Evolutionary conservation across 345 rosid species (phyloP), one percentile per base, ranked within the genome.

Genomic region (Erucastrum elatum): DNA sequence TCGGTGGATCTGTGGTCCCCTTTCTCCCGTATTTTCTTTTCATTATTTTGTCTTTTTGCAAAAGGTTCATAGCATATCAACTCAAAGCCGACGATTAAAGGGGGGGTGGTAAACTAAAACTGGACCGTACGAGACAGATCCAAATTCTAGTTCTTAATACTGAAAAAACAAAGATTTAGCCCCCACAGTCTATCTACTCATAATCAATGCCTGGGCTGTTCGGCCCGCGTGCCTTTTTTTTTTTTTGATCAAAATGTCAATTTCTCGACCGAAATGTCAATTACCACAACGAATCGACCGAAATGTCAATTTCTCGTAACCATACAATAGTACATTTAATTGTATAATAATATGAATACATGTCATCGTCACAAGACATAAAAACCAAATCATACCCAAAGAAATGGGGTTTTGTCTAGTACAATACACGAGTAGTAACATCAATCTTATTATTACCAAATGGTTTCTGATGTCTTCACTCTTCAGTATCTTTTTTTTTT

Each of bases 1-100:
- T 80, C 83, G 83, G 76, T 80, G 72, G 72, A 75, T 75, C 80
- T 69, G 41, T 70, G 80, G 80, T 73, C 70, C 82, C 82, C 74
- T 26, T 51, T 11, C 17, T 16, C 31, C 61, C 68, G 37, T 71
- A 4, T 15, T 30, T 39, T 39, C 51, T 33, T 27, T 25, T 65
- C 10, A 53, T 64, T 33, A 12, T 35, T 66, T 15, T 66, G 72
- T 72, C 67, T 71, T 71, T 55, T 64, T 71, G 76, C 66, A 0
- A 37, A 27, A 71, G 76, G 35, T 71, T 64, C 71, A 31, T 8
- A 41, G 69, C 74, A 60, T 60, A 26, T 60, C 3, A 29, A 29
- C 31, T 1, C 21, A 29, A 3, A 49, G 56, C 56, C 39, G 10
- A 63, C 56, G 56, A 63, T 76, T 33, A 60, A 49, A 49, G 21